Evolutionary conservation across 176 grass and related monocot species (phyloP).

Genomic region (Avena sativa): DNA sequence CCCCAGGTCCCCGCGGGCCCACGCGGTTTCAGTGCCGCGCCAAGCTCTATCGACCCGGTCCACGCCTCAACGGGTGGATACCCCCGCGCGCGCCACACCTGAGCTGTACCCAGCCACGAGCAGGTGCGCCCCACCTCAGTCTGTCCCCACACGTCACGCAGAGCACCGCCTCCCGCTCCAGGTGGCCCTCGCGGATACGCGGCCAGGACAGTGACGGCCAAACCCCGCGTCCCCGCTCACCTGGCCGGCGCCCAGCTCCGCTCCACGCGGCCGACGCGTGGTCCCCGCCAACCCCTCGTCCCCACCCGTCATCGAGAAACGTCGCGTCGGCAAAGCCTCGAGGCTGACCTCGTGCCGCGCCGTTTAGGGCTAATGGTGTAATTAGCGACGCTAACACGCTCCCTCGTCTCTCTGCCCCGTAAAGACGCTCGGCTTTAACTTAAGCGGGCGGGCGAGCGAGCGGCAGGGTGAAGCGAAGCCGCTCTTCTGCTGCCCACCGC

Average conservation of each 20-base stretch:
- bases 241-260: background rate
- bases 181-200: background rate
- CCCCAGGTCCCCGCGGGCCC: background rate
- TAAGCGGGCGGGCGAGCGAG: background rate
- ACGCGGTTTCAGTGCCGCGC: slow-evolving; percentile 21
- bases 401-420: background rate
- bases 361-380: background rate
- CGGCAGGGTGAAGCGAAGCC: background rate
- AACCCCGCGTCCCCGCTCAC: background rate
- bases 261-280: background rate
- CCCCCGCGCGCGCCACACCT: background rate
- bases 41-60: background rate
- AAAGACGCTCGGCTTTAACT: slow-evolving; percentile 14
- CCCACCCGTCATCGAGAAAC: background rate
- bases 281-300: rapidly evolving
- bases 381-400: background rate
- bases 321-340: background rate
- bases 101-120: background rate
- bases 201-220: slow-evolving; percentile 1
- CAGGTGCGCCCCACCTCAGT: background rate
- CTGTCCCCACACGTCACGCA: background rate
- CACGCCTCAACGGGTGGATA: background rate
- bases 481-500: slow-evolving; percentile 6
- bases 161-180: rapidly evolving
- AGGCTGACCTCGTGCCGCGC: background rate